Evolutionary conservation across 495 filamentous ascomycete species (phyloP).

Genomic region (Penicillium nucicola): DNA sequence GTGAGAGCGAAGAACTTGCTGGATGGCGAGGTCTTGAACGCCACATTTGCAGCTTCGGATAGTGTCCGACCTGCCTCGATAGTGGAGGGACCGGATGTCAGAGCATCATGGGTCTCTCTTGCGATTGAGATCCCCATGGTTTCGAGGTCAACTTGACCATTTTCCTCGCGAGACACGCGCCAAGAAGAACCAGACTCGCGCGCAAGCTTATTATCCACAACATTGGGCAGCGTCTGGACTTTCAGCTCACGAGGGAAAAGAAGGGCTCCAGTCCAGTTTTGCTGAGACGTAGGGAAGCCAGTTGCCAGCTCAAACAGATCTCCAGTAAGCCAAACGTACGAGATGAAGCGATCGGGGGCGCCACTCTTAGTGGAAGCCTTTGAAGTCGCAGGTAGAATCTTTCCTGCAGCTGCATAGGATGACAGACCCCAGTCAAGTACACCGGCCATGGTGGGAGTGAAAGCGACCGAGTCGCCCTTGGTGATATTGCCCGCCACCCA

Average conservation of each 20-base stretch:
- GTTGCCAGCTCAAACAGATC: conserved; percentile 9
- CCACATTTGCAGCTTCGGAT: neutral
- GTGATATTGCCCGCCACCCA: conserved; percentile 15
- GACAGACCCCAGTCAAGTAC: conserved; percentile 20
- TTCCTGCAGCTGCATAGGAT: conserved; percentile 18
- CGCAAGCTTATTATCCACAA: conserved; percentile 15
- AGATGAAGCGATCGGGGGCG: conserved; percentile 17
- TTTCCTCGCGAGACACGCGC: conserved; percentile 3
- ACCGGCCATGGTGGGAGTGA: conserved; percentile 21
- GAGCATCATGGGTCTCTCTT: conserved; percentile 13
- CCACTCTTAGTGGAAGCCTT: conserved; percentile 10
- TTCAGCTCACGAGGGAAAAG: conserved; percentile 18
- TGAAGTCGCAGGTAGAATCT: conserved; percentile 14
- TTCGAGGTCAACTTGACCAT: conserved; percentile 6
- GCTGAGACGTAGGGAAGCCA: conserved; percentile 14
- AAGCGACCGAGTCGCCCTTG: conserved; percentile 1
- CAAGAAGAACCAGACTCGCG: conserved; percentile 14
- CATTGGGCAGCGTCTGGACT: conserved; percentile 8
- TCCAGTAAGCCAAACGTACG: conserved; percentile 19
- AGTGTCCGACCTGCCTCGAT: conserved; percentile 5
- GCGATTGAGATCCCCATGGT: conserved; percentile 20
- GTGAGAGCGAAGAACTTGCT: conserved; percentile 13
- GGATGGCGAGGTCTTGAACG: conserved; percentile 11
- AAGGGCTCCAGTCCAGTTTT: conserved; percentile 16
- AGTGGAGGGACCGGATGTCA: conserved; percentile 1